Conservation (phyloP, 225 moss, liverwort and hornwort genomes). For the Pleurozium schreberi region DNA sequence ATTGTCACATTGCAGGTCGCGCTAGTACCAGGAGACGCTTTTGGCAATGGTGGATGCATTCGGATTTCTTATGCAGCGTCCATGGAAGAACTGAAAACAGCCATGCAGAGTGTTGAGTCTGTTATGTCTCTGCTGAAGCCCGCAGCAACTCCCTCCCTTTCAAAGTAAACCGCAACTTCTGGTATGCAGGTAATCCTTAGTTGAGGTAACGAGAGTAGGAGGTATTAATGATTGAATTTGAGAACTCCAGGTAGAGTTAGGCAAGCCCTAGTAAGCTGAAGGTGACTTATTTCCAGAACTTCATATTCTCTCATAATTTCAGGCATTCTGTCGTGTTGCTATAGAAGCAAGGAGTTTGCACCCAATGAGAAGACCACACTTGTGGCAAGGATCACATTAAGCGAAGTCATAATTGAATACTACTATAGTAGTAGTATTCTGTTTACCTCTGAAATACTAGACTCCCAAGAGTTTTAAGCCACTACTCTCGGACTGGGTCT, state of each 20-base stretch:
- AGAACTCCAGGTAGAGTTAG: neutral
- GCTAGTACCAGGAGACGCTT: conserved; percentile 92
- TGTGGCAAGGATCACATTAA: neutral
- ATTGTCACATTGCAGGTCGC: conserved; percentile 56
- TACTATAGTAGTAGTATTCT: neutral
- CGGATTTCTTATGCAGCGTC: conserved; percentile 96
- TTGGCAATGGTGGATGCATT: conserved; percentile 75
- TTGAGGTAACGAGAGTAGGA: neutral
- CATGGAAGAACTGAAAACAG: conserved; percentile 62
- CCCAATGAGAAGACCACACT: neutral
- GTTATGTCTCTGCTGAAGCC: conserved; percentile 61
- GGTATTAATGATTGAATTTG: neutral
- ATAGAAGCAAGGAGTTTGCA: no score
- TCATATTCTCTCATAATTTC: neutral
- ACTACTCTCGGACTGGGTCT: neutral
- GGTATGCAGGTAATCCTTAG: neutral
- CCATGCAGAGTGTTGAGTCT: conserved; percentile 69
- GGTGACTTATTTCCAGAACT: neutral
- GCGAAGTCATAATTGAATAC: neutral
- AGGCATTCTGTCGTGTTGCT: neutral
- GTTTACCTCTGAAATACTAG: neutral
- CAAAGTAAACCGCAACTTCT: conserved; percentile 2
- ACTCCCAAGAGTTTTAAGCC: neutral
- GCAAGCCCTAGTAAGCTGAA: neutral
- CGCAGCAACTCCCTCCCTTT: conserved; percentile 14